phyloP scores from a whole-genome alignment of 148 eudicot species.

The Fallopia convolvulus region DNA sequence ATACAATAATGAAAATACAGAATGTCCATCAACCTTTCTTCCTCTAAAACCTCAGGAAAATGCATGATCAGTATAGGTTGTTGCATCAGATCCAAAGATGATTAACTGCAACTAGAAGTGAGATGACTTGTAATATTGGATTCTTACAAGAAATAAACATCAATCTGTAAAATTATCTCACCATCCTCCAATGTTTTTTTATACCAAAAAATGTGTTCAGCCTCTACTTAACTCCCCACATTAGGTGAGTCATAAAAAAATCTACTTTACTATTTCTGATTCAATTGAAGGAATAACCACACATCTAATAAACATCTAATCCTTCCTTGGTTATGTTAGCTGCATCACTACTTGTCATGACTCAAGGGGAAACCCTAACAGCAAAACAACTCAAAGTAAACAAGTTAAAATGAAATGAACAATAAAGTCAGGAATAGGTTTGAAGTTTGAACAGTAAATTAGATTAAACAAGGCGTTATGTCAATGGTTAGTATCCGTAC shows the following conservation, averaged over 20 bases:
- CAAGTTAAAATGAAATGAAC: conserved; percentile 47
- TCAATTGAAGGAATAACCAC: not conserved
- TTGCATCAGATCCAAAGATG: not conserved
- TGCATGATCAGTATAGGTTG: not conserved
- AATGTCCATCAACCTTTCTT: not conserved
- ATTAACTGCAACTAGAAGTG: not conserved
- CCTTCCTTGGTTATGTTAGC: conserved; percentile 52
- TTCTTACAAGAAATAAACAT: not conserved
- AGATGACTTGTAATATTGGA: not conserved
- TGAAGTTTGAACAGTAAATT: conserved; percentile 52
- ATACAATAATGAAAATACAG: not conserved
- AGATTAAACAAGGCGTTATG: conserved; percentile 70
- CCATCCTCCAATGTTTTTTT: not conserved
- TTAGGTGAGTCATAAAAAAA: not conserved
- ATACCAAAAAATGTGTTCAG: not conserved
- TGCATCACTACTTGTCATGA: conserved; percentile 60
- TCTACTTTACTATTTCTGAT: not conserved
- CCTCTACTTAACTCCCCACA: not conserved
- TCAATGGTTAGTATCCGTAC: conserved; percentile 99
- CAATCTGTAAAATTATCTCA: not conserved
- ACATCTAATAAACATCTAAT: conserved; percentile 7
- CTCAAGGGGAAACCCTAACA: conserved; percentile 28
- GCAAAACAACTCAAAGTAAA: conserved; percentile 27
- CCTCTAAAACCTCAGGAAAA: not conserved
- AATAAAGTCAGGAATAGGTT: conserved; percentile 41